Percentiles rank a stretch among this genome's conserved stretches.
phyloP scores from a whole-genome alignment of 176 grass and related monocot genomes.

The Oryza longistaminata region DNA sequence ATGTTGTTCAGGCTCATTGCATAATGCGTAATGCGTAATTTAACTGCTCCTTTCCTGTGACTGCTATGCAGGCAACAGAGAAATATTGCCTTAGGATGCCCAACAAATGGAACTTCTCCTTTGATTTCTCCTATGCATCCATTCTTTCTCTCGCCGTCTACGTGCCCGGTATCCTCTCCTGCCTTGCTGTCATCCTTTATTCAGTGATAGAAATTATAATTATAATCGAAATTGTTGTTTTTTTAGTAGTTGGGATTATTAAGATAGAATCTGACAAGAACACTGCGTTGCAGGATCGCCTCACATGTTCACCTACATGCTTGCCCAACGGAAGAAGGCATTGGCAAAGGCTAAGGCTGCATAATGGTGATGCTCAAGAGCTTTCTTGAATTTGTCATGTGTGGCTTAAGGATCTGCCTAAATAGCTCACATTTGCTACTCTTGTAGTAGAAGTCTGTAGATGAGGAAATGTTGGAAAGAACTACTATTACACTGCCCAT shows the following conservation, averaged over 20 bases:
- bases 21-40: background rate
- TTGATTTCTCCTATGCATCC: slow-evolving; percentile 48
- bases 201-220: background rate
- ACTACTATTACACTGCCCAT: background rate
- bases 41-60: background rate
- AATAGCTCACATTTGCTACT: background rate
- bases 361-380: background rate
- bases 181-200: background rate
- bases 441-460: background rate
- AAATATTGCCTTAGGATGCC: slow-evolving; percentile 69
- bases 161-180: slow-evolving; percentile 41
- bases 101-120: slow-evolving; percentile 70
- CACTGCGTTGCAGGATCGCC: slow-evolving; percentile 30
- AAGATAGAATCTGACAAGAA: background rate
- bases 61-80: slow-evolving; percentile 39
- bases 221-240: background rate
- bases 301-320: slow-evolving; percentile 50
- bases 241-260: background rate
- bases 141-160: slow-evolving; percentile 41
- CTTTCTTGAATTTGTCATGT: background rate
- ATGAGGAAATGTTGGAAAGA: background rate
- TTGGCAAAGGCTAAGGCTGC: slow-evolving; percentile 32
- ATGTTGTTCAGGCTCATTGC: background rate
- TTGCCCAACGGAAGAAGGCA: slow-evolving; percentile 53
- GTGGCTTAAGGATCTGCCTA: background rate